Conservation (phyloP, 352 stramenopile species). For the Achlya hypogyna region DNA sequence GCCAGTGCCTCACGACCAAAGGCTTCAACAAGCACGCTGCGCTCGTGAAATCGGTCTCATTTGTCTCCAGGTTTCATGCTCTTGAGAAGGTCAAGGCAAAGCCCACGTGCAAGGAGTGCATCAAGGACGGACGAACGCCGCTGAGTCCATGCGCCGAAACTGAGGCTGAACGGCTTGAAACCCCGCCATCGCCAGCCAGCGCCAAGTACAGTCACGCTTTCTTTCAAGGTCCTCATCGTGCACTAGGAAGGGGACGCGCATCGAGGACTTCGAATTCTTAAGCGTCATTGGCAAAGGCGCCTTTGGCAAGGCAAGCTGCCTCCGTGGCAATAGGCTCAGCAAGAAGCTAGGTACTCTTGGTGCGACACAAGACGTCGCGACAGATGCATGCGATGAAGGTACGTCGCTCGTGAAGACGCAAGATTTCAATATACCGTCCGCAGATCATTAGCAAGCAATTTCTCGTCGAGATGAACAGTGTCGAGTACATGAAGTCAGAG, state of each 20-base stretch:
- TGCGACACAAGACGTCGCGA: conserved; percentile 44
- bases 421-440: neutral
- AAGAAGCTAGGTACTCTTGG: conserved; percentile 40
- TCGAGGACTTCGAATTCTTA: conserved; percentile 20
- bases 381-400: conserved; percentile 80
- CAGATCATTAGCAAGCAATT: conserved; percentile 63
- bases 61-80: conserved; percentile 43
- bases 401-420: neutral
- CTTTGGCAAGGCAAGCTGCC: conserved; percentile 1
- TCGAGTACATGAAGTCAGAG: conserved; percentile 72
- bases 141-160: conserved; percentile 12
- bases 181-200: neutral
- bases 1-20: conserved; percentile 56
- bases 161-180: neutral
- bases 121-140: neutral
- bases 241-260: neutral
- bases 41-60: neutral
- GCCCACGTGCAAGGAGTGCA: conserved; percentile 20
- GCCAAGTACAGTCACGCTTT: neutral
- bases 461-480: conserved; percentile 65
- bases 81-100: conserved; percentile 33
- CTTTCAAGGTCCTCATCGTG: neutral
- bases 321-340: neutral
- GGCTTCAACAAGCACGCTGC: conserved; percentile 65
- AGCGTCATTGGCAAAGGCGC: conserved; percentile 20